Percentiles rank a stretch among this genome's conserved stretches.
phyloP scores from a whole-genome alignment of 2,329 filamentous ascomycete genomes.

The Aspergillus hortae region DNA sequence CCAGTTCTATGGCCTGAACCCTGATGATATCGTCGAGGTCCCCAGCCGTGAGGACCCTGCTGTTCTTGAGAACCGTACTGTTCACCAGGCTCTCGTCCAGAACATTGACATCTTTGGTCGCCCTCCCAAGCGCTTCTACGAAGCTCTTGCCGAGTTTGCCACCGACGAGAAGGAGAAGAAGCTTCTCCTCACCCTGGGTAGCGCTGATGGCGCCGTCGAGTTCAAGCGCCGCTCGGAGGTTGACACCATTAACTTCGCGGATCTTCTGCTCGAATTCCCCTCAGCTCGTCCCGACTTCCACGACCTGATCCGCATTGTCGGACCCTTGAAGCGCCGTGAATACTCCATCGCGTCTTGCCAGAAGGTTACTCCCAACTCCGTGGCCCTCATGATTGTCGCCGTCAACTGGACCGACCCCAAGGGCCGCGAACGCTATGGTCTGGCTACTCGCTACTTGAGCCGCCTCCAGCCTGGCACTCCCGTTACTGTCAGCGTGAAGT shows the following conservation, averaged over 20 bases:
- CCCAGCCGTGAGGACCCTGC: constrained; percentile 74
- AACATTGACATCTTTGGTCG: constrained; percentile 97
- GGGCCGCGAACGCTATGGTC: constrained; percentile 85
- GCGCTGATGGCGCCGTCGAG: constrained; percentile 76
- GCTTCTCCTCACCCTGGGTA: constrained; percentile 71
- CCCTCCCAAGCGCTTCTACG: constrained; percentile 97
- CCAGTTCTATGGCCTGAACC: constrained; percentile 78
- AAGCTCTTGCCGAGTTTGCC: constrained; percentile 81
- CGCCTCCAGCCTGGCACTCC: constrained; percentile 68
- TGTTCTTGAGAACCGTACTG: constrained; percentile 79
- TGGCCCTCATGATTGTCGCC: constrained; percentile 93
- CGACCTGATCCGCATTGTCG: constrained; percentile 82
- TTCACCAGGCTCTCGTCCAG: constrained; percentile 86
- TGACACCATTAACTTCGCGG: constrained; percentile 86
- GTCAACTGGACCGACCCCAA: constrained; percentile 90
- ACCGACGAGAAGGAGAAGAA: constrained; percentile 77
- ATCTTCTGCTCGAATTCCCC: constrained; percentile 82
- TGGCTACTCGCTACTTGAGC: constrained; percentile 88
- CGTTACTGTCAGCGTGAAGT: constrained; percentile 92
- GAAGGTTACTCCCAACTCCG: constrained; percentile 83
- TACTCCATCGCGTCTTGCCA: constrained; percentile 99
- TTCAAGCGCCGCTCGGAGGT: constrained; percentile 91
- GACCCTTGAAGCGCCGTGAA: constrained; percentile 90
- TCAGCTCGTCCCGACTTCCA: constrained; percentile 87
- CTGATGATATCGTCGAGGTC: constrained; percentile 84